These are phyloP conservation scores for Trypanosomatidae sp. DNA, from an alignment of 208 protist species.

Conservation along the genomic window DNA sequence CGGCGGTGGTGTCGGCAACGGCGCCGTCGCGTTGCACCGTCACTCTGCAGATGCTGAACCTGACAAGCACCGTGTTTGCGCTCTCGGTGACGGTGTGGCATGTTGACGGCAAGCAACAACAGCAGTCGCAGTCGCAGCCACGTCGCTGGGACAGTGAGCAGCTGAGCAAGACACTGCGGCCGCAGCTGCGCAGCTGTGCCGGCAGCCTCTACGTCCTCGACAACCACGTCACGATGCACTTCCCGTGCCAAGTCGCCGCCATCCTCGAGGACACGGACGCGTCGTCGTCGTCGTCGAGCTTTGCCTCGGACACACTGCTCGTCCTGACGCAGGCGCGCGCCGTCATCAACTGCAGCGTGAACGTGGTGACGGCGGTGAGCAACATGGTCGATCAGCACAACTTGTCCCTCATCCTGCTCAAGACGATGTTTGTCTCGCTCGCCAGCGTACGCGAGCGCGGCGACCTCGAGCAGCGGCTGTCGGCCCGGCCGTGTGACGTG, in stretches of 20 bases:
- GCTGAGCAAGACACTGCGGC: slow-evolving; percentile 17
- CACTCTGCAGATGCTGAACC: slow-evolving; percentile 45
- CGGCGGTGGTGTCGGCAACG: slow-evolving; percentile 11
- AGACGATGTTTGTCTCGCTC: slow-evolving; percentile 84
- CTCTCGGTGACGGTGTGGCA: slow-evolving; percentile 28
- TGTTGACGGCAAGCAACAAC: slow-evolving; percentile 11
- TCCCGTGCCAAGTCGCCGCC: slow-evolving; percentile 72
- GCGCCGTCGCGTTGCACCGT: slow-evolving; percentile 21
- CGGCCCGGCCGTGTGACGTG: slow-evolving; percentile 51
- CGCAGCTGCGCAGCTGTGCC: slow-evolving; percentile 26
- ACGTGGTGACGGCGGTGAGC: slow-evolving; percentile 72
- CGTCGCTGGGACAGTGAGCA: slow-evolving; percentile 22
- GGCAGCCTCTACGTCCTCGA: slow-evolving; percentile 34
- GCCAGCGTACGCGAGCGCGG: slow-evolving; percentile 54
- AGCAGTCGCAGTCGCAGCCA: too few species aligned
- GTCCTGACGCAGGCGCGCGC: slow-evolving; percentile 52
- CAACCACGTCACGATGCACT: slow-evolving; percentile 30
- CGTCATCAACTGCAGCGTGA: slow-evolving; percentile 80
- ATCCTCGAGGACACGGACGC: slow-evolving; percentile 52
- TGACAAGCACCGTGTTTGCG: slow-evolving; percentile 39
- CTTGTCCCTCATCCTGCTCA: slow-evolving; percentile 75
- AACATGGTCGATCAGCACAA: slow-evolving; percentile 86
- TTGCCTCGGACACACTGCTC: too few species aligned
- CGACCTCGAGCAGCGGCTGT: slow-evolving; percentile 65
- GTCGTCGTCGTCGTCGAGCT: too few species aligned